Evolutionary conservation across 2,329 filamentous ascomycete genomes (phyloP), one percentile per base, ranked within the genome.

Genomic region (Colletotrichum phormii): DNA sequence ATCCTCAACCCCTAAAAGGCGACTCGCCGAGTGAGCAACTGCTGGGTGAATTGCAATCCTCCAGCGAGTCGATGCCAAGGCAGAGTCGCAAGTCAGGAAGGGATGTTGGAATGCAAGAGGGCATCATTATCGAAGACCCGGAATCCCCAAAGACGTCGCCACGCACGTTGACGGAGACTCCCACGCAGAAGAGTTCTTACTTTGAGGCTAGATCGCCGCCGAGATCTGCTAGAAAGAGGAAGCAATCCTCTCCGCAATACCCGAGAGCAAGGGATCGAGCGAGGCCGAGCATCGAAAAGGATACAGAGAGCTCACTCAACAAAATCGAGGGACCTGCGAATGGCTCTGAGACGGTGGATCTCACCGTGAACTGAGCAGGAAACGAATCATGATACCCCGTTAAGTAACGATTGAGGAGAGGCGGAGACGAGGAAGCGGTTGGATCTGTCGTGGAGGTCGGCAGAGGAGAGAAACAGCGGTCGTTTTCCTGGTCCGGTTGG

Each of bases 321-420:
- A 24, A 42, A 37, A 31, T 29, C 7, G 22, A 57, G n/a, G 15
- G 53, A 12, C 53, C 26, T 7, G 53, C 13, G 7, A 31, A 57
- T 11, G 24, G 24, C 13, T 33, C 29, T 33, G 68, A 67, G 35
- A 70, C 71, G 33, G 70, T 72, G 60, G 70, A 72, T 64, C 70
- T 72, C 11, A 72, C 70, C 31, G 15, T 9, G 18, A 68, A 46
- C 33, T 59, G 46, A 61, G 12, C 31, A 12, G 15, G 9, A 51
- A 13, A 33, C 26, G 31, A 26, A 12, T 5, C 33, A 60, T 26
- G 49, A 71, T 71, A 71, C 71, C 60, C 59, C 37, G 11, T n/a
- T 54, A 24, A 13, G 24, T 37, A 26, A 18, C 12, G 29, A 26
- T 24, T 22, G 24, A 46, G 49, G 26, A 12, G 26, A 18, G 26